These are phyloP conservation scores for Xylaria acuta DNA, from an alignment of 495 filamentous ascomycete genomes.

Conservation along the genomic window DNA sequence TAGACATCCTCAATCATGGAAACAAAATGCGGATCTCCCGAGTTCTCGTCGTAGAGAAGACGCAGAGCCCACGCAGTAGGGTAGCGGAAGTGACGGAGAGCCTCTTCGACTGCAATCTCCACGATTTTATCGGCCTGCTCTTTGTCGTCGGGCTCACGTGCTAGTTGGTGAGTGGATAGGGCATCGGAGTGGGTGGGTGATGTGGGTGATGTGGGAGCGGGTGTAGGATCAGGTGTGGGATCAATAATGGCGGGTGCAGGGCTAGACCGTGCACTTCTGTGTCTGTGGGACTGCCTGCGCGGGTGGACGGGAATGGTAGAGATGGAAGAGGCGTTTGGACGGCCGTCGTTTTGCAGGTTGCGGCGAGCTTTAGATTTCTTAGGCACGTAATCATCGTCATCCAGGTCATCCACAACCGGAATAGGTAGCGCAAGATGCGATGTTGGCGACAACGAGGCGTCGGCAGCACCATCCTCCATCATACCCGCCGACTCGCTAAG, in stretches of 20 bases:
- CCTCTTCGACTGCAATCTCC: slow-evolving; percentile 55
- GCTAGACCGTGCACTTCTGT: slow-evolving; percentile 33
- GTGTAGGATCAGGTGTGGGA: slow-evolving; percentile 14
- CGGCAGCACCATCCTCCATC: slow-evolving; percentile 15
- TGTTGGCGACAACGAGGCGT: slow-evolving; percentile 31
- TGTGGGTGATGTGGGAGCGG: slow-evolving; percentile 22
- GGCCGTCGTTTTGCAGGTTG: slow-evolving; percentile 8
- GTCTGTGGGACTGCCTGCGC: slow-evolving; percentile 36
- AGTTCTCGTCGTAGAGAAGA: slow-evolving; percentile 58
- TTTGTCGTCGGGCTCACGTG: slow-evolving; percentile 38
- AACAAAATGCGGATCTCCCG: slow-evolving; percentile 47
- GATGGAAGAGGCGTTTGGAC: slow-evolving; percentile 13
- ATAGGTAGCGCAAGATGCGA: slow-evolving; percentile 30
- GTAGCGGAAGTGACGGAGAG: slow-evolving; percentile 53
- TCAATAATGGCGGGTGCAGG: slow-evolving; percentile 8
- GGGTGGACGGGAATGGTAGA: slow-evolving; percentile 17
- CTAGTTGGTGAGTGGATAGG: slow-evolving; percentile 24
- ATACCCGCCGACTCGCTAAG: slow-evolving; percentile 5
- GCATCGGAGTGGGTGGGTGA: slow-evolving; percentile 26
- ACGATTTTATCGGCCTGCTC: slow-evolving; percentile 47
- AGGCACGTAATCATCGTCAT: slow-evolving; percentile 38
- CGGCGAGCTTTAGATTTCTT: slow-evolving; percentile 37
- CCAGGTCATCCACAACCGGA: slow-evolving; percentile 23
- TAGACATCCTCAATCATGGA: slow-evolving; percentile 56
- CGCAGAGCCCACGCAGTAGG: slow-evolving; percentile 63